Evolutionary conservation across 805 yeast species (phyloP).

Genomic region (Wickerhamomyces mucosus): DNA sequence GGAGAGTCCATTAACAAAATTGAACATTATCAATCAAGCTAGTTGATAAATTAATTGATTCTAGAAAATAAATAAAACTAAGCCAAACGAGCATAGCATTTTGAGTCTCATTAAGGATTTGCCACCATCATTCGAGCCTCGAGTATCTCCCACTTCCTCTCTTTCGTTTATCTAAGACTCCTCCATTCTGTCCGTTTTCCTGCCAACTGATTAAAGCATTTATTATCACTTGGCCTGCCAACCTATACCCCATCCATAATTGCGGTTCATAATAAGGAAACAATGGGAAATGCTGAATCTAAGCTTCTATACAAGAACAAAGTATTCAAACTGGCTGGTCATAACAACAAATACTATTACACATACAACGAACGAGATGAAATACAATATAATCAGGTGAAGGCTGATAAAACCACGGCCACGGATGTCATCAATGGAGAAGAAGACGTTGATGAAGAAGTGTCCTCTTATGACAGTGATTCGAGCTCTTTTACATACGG

Average conservation of each 20-base stretch:
- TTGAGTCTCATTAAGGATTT: no score
- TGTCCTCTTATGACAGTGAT: neutral
- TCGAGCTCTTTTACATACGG: no score
- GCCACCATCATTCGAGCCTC: no score
- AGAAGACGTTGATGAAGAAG: neutral
- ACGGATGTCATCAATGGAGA: neutral
- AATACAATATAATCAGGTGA: neutral
- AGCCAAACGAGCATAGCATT: no score
- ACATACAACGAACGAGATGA: neutral
- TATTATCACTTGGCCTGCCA: neutral
- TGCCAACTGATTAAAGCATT: no score
- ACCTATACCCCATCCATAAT: neutral
- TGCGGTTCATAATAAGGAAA: constrained; percentile 1
- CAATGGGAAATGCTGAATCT: constrained; percentile 73
- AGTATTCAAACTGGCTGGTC: constrained; percentile 46
- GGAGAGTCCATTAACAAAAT: no score
- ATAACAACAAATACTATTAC: constrained; percentile 10
- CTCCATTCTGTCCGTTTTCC: no score
- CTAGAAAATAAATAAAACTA: no score
- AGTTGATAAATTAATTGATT: no score
- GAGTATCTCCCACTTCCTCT: no score
- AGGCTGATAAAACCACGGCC: neutral
- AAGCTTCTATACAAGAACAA: constrained; percentile 50
- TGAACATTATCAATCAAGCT: no score
- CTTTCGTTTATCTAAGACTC: no score